Base-by-base conservation (phyloP, 139 green algal genomes). In the Marvania coccoides region DNA sequence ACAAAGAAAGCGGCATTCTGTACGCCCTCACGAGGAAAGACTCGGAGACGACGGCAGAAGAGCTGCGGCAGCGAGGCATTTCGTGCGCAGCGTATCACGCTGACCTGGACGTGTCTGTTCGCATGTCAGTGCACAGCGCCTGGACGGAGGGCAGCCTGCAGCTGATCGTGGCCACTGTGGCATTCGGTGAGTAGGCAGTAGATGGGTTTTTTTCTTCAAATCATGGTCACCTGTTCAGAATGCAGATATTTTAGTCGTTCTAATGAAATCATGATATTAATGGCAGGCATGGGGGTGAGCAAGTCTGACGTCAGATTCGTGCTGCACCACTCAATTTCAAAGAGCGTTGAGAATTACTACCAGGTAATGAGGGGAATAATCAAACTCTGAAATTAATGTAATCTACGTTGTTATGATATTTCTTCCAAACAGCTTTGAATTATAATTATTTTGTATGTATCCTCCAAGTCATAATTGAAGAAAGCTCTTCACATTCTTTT, bases 1-100 rank as follows among this genome's bases (percentile, higher is more conserved):
- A 31, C 1, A 8, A 8, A 2, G 68, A 83, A 6, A 80, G 67
- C 0, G 90, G 90, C 69, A 96, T 96, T 55, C 83, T 96, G 47
- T 96, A 96, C 71, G 92, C 85, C 79, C 75, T 96, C 4, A 91
- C 84, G 0, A 76, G 84, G 62, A 85, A 82, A 55, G 82, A 85
- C 39, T 51, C 34, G 24, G 66, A 73, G 46, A 34, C 38, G 53
- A 73, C 40, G 31, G 42, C 68, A 40, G 46, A 33, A 15, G 63
- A 87, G 53, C 75, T 95, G 56, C 24, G 74, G 15, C 37, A 57
- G 10, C 58, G 39, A 8, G 80, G 84, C 24, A 53, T 96, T n/a
- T 53, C 23, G 2, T 68, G 75, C 67, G 33, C 53, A 47, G 40
- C 69, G 73, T 97, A 97, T 76, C 91, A 97, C 72, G 91, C 91